A percentile compares a stretch with the other conserved stretches of the same genome.
Evolutionary conservation across 495 filamentous ascomycete genomes (phyloP).

Genomic region (Penicillium cataractarum): DNA sequence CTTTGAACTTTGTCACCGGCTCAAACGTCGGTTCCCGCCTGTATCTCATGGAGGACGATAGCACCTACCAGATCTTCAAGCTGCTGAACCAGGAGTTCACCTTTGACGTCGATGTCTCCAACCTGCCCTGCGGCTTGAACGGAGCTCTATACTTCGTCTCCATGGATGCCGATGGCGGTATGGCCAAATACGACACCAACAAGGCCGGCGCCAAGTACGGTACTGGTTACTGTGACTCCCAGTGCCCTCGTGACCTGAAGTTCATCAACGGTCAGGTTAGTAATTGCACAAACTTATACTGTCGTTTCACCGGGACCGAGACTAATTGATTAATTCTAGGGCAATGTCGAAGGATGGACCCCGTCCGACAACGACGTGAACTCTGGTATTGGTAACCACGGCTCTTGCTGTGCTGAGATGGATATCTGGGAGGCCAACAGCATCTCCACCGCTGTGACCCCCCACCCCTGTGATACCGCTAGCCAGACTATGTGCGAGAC

Average conservation of each 20-base stretch:
- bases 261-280: constrained; percentile 65
- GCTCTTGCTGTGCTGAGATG: constrained; percentile 74
- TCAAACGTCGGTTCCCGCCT: constrained; percentile 60
- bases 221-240: constrained; percentile 76
- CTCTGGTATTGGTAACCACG: constrained; percentile 60
- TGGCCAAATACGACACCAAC: constrained; percentile 55
- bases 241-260: constrained; percentile 66
- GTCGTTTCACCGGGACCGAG: not conserved
- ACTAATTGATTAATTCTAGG: constrained; percentile 47
- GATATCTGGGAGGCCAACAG: constrained; percentile 75
- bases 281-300: not conserved
- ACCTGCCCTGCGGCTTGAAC: constrained; percentile 70
- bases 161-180: constrained; percentile 67
- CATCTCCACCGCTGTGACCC: constrained; percentile 58
- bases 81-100: constrained; percentile 66
- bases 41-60: constrained; percentile 58
- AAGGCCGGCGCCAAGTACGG: constrained; percentile 71
- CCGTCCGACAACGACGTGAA: constrained; percentile 60
- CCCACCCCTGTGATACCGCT: constrained; percentile 64
- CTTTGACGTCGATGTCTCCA: constrained; percentile 68
- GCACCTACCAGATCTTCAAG: constrained; percentile 62
- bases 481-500: constrained; percentile 62
- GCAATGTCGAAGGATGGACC: constrained; percentile 64
- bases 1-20: constrained; percentile 58
- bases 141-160: constrained; percentile 70